phyloP scores from a whole-genome alignment of 192 early-diverging fungal species.

The Chytriomyces sp. region DNA sequence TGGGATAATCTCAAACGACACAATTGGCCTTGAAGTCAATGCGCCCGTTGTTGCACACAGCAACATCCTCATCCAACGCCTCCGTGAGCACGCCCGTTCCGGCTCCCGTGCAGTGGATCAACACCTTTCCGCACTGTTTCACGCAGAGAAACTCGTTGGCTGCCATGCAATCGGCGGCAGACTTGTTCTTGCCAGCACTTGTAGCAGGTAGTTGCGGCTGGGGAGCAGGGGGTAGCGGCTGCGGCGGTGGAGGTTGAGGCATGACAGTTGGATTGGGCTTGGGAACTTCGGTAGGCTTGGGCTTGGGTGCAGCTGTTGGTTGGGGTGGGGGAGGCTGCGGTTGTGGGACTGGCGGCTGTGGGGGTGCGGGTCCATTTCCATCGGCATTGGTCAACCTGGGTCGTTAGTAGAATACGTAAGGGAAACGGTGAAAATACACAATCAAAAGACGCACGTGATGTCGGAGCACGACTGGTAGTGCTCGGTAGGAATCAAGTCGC shows the following conservation, averaged over 20 bases:
- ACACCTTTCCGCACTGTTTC: not conserved
- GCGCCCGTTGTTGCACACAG: not conserved
- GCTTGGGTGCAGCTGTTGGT: not conserved
- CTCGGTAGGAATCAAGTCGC: slow-evolving; percentile 31
- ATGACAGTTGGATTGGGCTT: not conserved
- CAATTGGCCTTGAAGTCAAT: not conserved
- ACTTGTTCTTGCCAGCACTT: not conserved
- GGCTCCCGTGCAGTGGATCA: not conserved
- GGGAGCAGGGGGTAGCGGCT: not conserved
- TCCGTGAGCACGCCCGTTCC: not conserved
- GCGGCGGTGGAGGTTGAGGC: not conserved
- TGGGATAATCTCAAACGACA: not conserved
- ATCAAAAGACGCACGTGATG: not conserved
- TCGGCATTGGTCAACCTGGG: not conserved
- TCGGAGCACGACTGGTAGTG: slow-evolving; percentile 38
- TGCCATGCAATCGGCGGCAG: not conserved
- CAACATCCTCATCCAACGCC: not conserved
- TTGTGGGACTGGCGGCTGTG: not conserved
- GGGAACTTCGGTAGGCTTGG: not conserved
- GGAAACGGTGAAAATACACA: not conserved
- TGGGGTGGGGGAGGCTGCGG: not conserved
- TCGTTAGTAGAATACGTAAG: not conserved
- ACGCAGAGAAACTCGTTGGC: slow-evolving; percentile 4
- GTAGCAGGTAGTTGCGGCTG: not conserved
- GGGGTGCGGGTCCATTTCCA: not conserved